These are phyloP conservation scores for Croton laevigatus DNA, from an alignment of 441 rosid species.

Conservation along the genomic window DNA sequence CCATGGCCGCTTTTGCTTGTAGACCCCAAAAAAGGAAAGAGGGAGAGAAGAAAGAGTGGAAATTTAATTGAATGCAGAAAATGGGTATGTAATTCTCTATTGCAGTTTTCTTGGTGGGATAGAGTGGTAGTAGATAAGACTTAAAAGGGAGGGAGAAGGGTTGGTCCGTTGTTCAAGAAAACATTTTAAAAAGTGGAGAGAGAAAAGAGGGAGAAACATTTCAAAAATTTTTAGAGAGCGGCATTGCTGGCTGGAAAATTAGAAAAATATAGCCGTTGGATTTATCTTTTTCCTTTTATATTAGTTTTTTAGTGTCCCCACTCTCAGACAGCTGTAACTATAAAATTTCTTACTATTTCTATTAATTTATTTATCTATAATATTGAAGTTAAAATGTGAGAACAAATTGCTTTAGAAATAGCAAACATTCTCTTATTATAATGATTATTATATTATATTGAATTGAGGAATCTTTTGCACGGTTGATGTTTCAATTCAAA, in stretches of 20 bases:
- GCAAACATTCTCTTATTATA: conserved; percentile 11
- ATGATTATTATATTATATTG: conserved; percentile 6
- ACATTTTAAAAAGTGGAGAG: conserved; percentile 27
- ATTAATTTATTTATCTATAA: no score
- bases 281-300: neutral
- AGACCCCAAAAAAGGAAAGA: conserved; percentile 1
- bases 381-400: no score
- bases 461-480: neutral
- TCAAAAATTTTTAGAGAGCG: conserved; percentile 36
- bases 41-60: conserved; percentile 14
- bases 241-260: conserved; percentile 1
- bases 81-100: no score
- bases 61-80: no score
- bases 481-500: conserved; percentile 10
- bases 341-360: no score
- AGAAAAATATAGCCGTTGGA: conserved; percentile 25
- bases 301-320: neutral
- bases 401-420: neutral
- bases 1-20: conserved; percentile 34
- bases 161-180: conserved; percentile 24
- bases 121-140: no score
- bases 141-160: neutral
- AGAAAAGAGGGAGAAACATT: conserved; percentile 15
- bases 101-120: no score
- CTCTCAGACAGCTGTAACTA: neutral